phyloP scores from a whole-genome alignment of 495 filamentous ascomycete genomes.

The Tuber borchii region DNA sequence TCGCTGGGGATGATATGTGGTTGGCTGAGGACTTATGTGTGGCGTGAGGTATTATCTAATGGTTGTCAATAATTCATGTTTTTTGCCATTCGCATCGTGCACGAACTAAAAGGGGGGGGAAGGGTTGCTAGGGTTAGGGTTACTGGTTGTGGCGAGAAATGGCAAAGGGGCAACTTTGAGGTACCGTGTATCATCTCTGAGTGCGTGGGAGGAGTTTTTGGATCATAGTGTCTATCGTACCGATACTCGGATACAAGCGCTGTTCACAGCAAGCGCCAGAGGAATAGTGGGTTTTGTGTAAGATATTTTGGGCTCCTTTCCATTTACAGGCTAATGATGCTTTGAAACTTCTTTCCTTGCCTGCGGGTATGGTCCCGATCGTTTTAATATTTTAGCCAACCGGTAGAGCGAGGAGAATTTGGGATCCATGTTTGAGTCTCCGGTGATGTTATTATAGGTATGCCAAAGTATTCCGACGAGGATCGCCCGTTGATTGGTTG shows the following conservation, averaged over 20 bases:
- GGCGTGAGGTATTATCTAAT: not conserved
- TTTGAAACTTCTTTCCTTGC: not conserved
- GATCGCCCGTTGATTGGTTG: constrained; percentile 1
- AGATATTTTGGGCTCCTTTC: not conserved
- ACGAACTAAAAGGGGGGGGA: not conserved
- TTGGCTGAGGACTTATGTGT: not conserved
- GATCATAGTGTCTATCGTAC: not conserved
- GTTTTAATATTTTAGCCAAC: not conserved
- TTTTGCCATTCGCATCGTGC: not conserved
- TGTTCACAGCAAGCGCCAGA: not conserved
- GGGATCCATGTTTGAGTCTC: not conserved
- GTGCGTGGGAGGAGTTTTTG: not conserved
- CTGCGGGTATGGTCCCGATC: not conserved
- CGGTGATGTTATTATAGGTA: not conserved
- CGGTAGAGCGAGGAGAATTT: not conserved
- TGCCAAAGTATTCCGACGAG: not conserved
- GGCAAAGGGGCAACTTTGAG: not conserved
- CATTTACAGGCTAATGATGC: not conserved
- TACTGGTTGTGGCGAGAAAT: not conserved
- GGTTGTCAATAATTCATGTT: not conserved
- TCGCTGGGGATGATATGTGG: not conserved
- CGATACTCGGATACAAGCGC: not conserved
- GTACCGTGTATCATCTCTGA: not conserved
- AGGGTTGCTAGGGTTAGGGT: not conserved
- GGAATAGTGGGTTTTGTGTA: not conserved